Percentiles rank a stretch among this genome's conserved stretches.
Evolutionary conservation across 192 early-diverging fungal genomes (phyloP).

Genomic region (Coemansia sp.): DNA sequence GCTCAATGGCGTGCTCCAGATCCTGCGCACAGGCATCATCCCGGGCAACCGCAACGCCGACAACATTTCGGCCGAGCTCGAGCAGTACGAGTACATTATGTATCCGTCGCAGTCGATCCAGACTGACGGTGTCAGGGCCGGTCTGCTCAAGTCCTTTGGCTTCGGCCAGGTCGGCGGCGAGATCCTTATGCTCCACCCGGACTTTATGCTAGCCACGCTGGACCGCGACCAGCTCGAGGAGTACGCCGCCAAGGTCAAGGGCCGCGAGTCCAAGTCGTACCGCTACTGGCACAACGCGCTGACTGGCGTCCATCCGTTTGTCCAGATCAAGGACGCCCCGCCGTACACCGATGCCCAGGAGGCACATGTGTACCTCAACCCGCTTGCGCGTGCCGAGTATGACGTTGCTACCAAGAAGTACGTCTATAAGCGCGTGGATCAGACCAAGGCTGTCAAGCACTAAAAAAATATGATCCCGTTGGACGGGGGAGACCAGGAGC

Average conservation of each 20-base stretch:
- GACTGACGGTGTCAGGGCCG: conserved; percentile 89
- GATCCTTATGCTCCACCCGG: conserved; percentile 81
- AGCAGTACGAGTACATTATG: conserved; percentile 79
- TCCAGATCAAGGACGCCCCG: conserved; percentile 81
- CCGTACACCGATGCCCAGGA: conserved; percentile 85
- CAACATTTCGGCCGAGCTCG: conserved; percentile 62
- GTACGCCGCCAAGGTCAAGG: conserved; percentile 68
- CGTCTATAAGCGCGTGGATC: conserved; percentile 42
- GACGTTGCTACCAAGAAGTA: conserved; percentile 65
- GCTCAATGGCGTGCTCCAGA: conserved; percentile 87
- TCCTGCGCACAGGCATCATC: conserved; percentile 78
- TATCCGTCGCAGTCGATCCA: conserved; percentile 86
- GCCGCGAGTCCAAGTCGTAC: conserved; percentile 77
- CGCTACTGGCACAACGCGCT: conserved; percentile 89
- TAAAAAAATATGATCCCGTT: neutral
- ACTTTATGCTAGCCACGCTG: conserved; percentile 78
- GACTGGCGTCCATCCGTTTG: conserved; percentile 75
- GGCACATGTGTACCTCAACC: conserved; percentile 82
- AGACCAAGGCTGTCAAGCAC: conserved; percentile 22
- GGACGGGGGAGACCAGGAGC: no score
- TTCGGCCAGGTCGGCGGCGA: conserved; percentile 95
- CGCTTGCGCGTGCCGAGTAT: conserved; percentile 76
- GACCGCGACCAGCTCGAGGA: conserved; percentile 65
- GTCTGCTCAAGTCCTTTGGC: conserved; percentile 88
- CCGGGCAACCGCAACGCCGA: conserved; percentile 78